Percentiles rank a stretch among this genome's conserved stretches.
phyloP scores from a whole-genome alignment of 176 grass and related monocot genomes.

The Oryza glaberrima region DNA sequence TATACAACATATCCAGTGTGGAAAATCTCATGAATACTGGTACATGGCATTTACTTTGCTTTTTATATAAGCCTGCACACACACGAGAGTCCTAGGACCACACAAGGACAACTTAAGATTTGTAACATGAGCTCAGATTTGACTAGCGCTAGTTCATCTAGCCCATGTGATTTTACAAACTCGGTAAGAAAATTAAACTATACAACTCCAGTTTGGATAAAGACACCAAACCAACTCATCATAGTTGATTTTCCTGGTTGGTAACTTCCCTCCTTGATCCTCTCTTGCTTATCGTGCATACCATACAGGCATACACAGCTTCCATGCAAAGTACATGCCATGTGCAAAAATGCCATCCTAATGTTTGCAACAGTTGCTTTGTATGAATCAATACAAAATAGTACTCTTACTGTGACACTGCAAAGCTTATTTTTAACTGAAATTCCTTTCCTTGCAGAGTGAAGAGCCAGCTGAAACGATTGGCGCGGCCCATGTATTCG shows the following conservation, averaged over 20 bases:
- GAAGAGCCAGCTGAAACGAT: slow-evolving; percentile 96
- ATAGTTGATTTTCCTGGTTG: background rate
- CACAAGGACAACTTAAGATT: background rate
- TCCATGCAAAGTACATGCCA: background rate
- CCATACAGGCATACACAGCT: background rate
- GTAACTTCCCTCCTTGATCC: background rate
- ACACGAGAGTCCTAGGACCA: too few species aligned
- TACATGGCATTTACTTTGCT: background rate
- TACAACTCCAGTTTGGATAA: too few species aligned
- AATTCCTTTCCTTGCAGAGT: slow-evolving; percentile 53
- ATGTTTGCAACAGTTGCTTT: background rate
- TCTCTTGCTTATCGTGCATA: background rate
- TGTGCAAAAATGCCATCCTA: background rate
- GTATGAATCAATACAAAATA: background rate
- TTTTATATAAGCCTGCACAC: background rate
- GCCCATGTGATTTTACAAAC: too few species aligned
- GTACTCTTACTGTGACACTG: background rate
- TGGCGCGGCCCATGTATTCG: slow-evolving; percentile 94
- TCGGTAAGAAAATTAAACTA: too few species aligned
- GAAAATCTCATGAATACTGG: background rate
- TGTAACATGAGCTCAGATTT: background rate
- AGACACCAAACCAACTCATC: too few species aligned
- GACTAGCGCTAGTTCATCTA: background rate
- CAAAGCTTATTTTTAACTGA: background rate
- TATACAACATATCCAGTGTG: background rate